A percentile compares a stretch with the other conserved stretches of the same genome.
Evolutionary conservation across 768 basidiomycete species (phyloP).

Genomic region (Pleurotus citrinopileatus): DNA sequence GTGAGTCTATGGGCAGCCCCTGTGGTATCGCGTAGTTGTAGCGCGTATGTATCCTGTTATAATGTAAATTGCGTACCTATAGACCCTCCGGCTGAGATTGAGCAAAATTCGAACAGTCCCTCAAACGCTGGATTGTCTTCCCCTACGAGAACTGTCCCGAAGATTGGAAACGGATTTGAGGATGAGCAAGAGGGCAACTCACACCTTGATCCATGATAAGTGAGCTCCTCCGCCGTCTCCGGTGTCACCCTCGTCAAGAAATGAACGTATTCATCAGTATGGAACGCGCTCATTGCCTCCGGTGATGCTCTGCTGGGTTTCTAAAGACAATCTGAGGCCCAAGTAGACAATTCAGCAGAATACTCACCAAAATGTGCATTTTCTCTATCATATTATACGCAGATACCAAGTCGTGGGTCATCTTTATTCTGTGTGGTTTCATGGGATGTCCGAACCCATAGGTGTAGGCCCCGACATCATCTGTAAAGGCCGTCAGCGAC

Average conservation of each 20-base stretch:
- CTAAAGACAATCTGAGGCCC: conserved; percentile 31
- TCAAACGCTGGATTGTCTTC: conserved; percentile 99
- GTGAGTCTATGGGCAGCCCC: conserved; percentile 9
- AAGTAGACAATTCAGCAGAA: not conserved
- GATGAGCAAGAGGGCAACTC: conserved; percentile 22
- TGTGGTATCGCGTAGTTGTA: not conserved
- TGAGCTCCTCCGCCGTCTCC: conserved; percentile 85
- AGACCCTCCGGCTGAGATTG: conserved; percentile 98
- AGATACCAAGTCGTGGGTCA: conserved; percentile 88
- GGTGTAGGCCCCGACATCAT: conserved; percentile 68
- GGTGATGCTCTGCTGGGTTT: conserved; percentile 68
- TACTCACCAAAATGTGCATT: conserved; percentile 86
- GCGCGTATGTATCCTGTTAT: not conserved
- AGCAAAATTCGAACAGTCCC: conserved; percentile 97
- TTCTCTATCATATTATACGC: conserved; percentile 93
- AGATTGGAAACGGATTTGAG: not conserved
- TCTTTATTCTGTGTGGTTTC: conserved; percentile 94
- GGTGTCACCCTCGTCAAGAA: conserved; percentile 87
- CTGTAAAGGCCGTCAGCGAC: conserved; percentile 30
- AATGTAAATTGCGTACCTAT: conserved; percentile 69
- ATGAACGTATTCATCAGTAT: conserved; percentile 97
- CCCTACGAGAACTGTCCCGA: conserved; percentile 52
- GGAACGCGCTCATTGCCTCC: conserved; percentile 87
- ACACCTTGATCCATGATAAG: conserved; percentile 86
- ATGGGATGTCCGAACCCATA: conserved; percentile 91